A percentile compares a stretch with the other conserved stretches of the same genome.
Conservation (phyloP, 2,329 filamentous ascomycete genomes). For the Kalmusia sp. region DNA sequence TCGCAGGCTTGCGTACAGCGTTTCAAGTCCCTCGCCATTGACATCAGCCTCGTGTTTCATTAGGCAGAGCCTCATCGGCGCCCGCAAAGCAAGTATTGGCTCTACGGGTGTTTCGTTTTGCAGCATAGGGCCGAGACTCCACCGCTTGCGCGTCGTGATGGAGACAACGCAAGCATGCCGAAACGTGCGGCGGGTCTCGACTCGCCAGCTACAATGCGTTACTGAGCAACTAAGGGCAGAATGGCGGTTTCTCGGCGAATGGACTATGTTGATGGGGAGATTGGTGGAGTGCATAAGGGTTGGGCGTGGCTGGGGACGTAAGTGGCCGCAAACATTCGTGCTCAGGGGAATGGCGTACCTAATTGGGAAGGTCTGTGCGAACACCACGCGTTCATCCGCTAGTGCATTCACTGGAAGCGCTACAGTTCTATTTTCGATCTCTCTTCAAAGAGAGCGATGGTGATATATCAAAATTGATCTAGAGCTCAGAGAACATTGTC, state of each 20-base stretch:
- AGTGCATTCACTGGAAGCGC: too few species aligned
- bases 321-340: too few species aligned
- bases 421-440: too few species aligned
- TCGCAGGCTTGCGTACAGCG: background rate
- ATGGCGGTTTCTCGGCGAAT: background rate
- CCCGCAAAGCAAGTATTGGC: background rate
- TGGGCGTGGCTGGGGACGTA: background rate
- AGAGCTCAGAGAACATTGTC: too few species aligned
- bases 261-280: background rate
- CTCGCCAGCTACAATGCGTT: background rate
- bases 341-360: too few species aligned
- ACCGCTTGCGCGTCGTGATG: conserved; percentile 2
- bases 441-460: too few species aligned
- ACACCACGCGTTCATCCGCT: too few species aligned
- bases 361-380: too few species aligned
- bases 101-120: conserved; percentile 1
- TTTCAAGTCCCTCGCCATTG: background rate
- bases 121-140: background rate
- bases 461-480: too few species aligned
- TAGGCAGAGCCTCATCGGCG: background rate
- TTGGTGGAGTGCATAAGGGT: background rate
- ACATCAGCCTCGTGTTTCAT: conserved; percentile 3
- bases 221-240: background rate
- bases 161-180: background rate
- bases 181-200: background rate